These are phyloP conservation scores for Talaromyces sp. DNA, from an alignment of 2,329 filamentous ascomycete species.

Conservation along the genomic window DNA sequence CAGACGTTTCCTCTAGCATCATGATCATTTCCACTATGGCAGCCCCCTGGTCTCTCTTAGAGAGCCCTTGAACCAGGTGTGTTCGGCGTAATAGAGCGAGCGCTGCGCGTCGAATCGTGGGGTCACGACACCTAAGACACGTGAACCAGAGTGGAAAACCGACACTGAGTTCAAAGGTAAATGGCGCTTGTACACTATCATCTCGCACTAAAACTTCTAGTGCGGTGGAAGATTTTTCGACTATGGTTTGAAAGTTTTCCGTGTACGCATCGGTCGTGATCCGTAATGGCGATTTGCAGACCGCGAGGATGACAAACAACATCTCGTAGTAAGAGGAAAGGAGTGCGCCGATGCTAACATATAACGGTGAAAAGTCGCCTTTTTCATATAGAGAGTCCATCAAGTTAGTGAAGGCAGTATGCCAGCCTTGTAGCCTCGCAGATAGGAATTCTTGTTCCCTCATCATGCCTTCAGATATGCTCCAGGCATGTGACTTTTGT, in stretches of 20 bases:
- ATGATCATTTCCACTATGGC: slow-evolving; percentile 24
- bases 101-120: slow-evolving; percentile 25
- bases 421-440: slow-evolving; percentile 21
- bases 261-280: slow-evolving; percentile 21
- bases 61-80: slow-evolving; percentile 27
- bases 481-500: slow-evolving; percentile 1
- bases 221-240: slow-evolving; percentile 8
- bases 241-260: slow-evolving; percentile 11
- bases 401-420: slow-evolving; percentile 20
- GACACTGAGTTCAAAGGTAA: slow-evolving; percentile 29
- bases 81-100: slow-evolving; percentile 23
- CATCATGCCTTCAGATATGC: slow-evolving; percentile 18
- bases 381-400: slow-evolving; percentile 9
- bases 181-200: slow-evolving; percentile 26
- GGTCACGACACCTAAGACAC: slow-evolving; percentile 30
- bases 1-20: slow-evolving; percentile 26
- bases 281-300: slow-evolving; percentile 20
- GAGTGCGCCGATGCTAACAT: slow-evolving; percentile 20
- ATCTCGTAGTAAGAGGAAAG: slow-evolving; percentile 24
- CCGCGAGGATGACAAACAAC: slow-evolving; percentile 20
- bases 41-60: slow-evolving; percentile 18
- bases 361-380: slow-evolving; percentile 13
- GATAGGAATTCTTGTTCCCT: slow-evolving; percentile 17
- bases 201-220: slow-evolving; percentile 17
- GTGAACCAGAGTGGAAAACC: slow-evolving; percentile 30